Conservation (phyloP, 2,329 filamentous ascomycete species). For the Emergomyces africanus region DNA sequence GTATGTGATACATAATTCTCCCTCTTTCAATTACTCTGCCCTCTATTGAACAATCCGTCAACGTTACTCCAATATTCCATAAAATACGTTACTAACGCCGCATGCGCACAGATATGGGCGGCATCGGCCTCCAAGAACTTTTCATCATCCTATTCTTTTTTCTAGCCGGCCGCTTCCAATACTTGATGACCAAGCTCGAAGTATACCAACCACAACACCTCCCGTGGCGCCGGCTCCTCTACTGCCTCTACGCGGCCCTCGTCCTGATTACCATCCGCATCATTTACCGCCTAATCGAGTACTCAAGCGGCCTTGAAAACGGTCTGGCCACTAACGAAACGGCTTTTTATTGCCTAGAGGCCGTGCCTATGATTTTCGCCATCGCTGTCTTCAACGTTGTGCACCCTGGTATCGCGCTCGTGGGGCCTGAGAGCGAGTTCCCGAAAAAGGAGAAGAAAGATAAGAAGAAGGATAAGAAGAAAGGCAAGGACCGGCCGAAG, state of each 20-base stretch:
- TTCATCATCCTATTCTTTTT: constrained; percentile 39
- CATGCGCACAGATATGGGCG: constrained; percentile 16
- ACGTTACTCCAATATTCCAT: neutral
- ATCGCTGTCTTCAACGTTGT: constrained; percentile 24
- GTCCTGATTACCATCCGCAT: constrained; percentile 41
- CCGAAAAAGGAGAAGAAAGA: constrained; percentile 12
- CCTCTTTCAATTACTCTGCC: neutral
- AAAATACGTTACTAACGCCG: neutral
- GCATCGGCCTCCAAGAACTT: constrained; percentile 39
- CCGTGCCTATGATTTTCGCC: constrained; percentile 27
- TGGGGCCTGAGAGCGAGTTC: constrained; percentile 19
- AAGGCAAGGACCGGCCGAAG: neutral
- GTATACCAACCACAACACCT: constrained; percentile 19
- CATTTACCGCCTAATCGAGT: constrained; percentile 48
- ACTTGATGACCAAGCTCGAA: constrained; percentile 22
- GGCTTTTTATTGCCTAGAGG: constrained; percentile 29
- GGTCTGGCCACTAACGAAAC: constrained; percentile 27
- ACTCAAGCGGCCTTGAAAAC: constrained; percentile 38
- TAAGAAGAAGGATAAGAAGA: neutral
- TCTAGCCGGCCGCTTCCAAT: constrained; percentile 40
- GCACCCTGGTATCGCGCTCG: constrained; percentile 24
- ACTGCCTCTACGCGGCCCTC: constrained; percentile 41
- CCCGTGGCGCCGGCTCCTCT: constrained; percentile 26
- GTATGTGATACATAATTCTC: constrained; percentile 4
- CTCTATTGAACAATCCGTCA: neutral